Evolutionary conservation across 129 eudicot genomes (phyloP).

Genomic region (Arctium lappa): DNA sequence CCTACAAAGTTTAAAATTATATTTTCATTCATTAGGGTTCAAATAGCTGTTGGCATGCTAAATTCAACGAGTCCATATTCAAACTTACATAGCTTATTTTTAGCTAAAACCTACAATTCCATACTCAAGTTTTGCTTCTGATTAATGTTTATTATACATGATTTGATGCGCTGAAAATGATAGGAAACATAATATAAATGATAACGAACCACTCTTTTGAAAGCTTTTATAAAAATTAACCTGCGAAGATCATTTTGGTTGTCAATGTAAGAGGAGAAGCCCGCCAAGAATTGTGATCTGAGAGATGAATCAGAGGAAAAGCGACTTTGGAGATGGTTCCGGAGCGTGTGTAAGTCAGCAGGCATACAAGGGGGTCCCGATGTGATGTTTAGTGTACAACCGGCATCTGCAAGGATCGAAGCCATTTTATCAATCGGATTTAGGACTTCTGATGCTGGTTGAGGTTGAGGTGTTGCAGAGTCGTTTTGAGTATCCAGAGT

Average conservation of each 20-base stretch:
- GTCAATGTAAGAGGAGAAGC: conserved; percentile 49
- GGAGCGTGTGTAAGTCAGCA: conserved; percentile 51
- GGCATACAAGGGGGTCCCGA: conserved; percentile 67
- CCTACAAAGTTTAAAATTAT: conserved; percentile 29
- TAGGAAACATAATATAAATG: neutral
- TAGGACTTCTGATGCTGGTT: conserved; percentile 26
- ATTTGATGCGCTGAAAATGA: neutral
- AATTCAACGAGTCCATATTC: neutral
- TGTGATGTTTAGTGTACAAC: conserved; percentile 61
- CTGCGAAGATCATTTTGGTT: conserved; percentile 47
- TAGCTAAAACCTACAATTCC: conserved; percentile 1
- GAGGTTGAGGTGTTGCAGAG: conserved; percentile 20
- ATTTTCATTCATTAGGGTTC: neutral
- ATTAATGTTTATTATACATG: neutral
- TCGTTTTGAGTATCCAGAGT: neutral
- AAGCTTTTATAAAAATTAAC: conserved; percentile 17
- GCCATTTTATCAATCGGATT: conserved; percentile 41
- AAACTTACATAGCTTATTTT: neutral
- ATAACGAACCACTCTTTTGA: neutral
- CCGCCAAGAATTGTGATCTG: conserved; percentile 45
- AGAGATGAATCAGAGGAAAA: conserved; percentile 38
- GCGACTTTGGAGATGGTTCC: conserved; percentile 39
- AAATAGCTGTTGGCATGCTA: neutral
- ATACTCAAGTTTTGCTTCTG: neutral
- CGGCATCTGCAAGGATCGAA: conserved; percentile 65